Evolutionary conservation across 805 yeast genomes (phyloP), one percentile per base, ranked within the genome.

Genomic region (Ogataea thermomethanolica): DNA sequence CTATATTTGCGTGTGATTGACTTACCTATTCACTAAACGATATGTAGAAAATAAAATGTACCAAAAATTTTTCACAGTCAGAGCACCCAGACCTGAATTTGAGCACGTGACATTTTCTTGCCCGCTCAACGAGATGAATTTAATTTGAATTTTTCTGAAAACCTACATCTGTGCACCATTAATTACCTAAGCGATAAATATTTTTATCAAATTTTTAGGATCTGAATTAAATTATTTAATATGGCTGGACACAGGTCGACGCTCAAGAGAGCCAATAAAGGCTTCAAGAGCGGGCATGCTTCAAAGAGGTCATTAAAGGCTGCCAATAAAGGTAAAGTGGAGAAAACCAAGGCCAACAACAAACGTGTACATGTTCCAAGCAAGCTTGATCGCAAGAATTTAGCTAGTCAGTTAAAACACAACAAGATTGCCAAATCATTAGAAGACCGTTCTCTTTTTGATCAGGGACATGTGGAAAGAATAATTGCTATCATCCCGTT

Each of bases 211-310:
- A 41, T 25, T 38, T 38, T 33, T 38, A 32, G 42, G 42, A 38
- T 38, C 42, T 38, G 25, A 32, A 32, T 32, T 26, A 38, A 31
- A 37, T 31, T 31, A 26, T 31, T 27, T 27, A 32, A 23, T 23
- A 79, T 81, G 84, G 86, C 84, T 33, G 85, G 85, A 54, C 98
- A 93, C 61, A 76, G 98, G 59, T 73, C 91, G 9, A 79, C 95
- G 3, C 66, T 86, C 32, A 91, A 88, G 64, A 81, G 81, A 57
- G 80, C 80, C 34, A 95, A 91, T 56, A 93, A 93, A 67, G 75
- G 90, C 8, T 95, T 88, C 73, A 95, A 93, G 61, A 78, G 95
- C 2, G 84, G 81, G 59, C 99, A 93, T 69, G 77, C 96, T 14
- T 78, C 95, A 10, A 93, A 93, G 59, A 84, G 96, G 45, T 78